Base-by-base conservation (phyloP, 345 rosid genomes). In the Lenwebbia sp. region DNA sequence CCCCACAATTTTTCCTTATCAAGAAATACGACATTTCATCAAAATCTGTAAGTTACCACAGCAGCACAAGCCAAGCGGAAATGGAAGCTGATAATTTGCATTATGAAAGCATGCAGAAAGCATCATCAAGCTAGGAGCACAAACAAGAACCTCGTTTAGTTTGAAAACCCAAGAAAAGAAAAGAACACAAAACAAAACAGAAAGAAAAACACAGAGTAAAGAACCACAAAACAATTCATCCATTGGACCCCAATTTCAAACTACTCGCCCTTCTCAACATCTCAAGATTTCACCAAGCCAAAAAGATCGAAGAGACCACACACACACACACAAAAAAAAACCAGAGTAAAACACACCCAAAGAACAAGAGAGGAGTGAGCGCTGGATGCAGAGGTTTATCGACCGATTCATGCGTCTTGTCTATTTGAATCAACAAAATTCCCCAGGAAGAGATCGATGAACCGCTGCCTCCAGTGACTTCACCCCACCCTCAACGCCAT, bases 361-460 rank as follows among this genome's bases (percentile, higher is more conserved):
- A 40, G 40, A 44, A 70, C 40, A 37, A 37, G 81, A 70, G 47
- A 70, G 81, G 47, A 70, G 81, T 10, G 47, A 91, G 89, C 92
- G 84, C 92, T 91, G 93, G 99, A 96, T 96, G 99, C 99, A 96
- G 99, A 96, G 99, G 99, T 96, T 96, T 96, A 95, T 96, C 99
- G 98, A 96, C 93, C 98, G 89, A 90, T 95, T 96, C 99, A 89
- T 94, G 96, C 88, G 88, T 87, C 40, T 89, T 62, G 84, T 78
- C 47, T 57, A 87, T 87, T 88, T 83, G 84, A 86, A 86, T 88
- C 87, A 74, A 86, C 86, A 89, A 84, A 57, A 87, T 88, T 54
- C 84, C 52, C 87, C 98, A 96, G 89, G 96, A 96, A 94, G 91
- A 92, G 98, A 96, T 96, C 98, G 98, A 96, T 96, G 94, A 96